Evolutionary conservation across 257 asterid genomes (phyloP).

Genomic region (Rhazya stricta): DNA sequence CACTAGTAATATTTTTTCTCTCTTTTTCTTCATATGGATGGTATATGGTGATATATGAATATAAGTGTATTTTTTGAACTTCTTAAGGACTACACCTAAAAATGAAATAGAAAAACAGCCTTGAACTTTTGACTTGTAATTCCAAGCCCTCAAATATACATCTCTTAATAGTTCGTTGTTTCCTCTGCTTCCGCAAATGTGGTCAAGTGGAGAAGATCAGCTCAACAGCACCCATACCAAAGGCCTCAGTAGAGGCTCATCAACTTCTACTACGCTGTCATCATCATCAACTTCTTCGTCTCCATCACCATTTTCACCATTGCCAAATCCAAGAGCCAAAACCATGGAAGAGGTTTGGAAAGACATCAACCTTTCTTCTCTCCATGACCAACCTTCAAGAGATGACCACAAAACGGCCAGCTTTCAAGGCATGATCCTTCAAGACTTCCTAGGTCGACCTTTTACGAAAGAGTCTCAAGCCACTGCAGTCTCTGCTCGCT

Average conservation of each 20-base stretch:
- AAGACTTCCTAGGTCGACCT: slow-evolving; percentile 50
- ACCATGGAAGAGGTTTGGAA: slow-evolving; percentile 77
- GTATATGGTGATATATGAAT: too few species aligned
- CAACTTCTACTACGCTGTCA: not conserved
- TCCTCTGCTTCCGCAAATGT: not conserved
- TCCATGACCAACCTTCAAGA: slow-evolving; percentile 29
- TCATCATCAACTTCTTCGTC: slow-evolving; percentile 14
- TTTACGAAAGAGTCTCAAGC: slow-evolving; percentile 26
- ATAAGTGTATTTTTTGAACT: too few species aligned
- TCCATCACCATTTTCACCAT: slow-evolving; percentile 1
- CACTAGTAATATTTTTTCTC: too few species aligned
- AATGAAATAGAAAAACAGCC: too few species aligned
- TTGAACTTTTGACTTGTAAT: too few species aligned
- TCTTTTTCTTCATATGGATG: too few species aligned
- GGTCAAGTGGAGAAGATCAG: slow-evolving; percentile 5
- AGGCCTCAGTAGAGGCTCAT: not conserved
- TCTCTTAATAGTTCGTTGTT: not conserved
- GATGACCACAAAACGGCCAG: slow-evolving; percentile 5
- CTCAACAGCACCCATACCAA: not conserved
- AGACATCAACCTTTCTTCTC: slow-evolving; percentile 47
- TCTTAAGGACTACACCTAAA: too few species aligned
- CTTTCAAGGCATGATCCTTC: slow-evolving; percentile 35
- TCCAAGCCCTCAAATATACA: too few species aligned
- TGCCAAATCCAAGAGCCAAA: slow-evolving; percentile 19
- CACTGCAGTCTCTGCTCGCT: slow-evolving; percentile 5